A percentile compares a stretch with the other conserved stretches of the same genome.
Evolutionary conservation across 352 stramenopile genomes (phyloP).

Genomic region (Phytopythium oedochilum): DNA sequence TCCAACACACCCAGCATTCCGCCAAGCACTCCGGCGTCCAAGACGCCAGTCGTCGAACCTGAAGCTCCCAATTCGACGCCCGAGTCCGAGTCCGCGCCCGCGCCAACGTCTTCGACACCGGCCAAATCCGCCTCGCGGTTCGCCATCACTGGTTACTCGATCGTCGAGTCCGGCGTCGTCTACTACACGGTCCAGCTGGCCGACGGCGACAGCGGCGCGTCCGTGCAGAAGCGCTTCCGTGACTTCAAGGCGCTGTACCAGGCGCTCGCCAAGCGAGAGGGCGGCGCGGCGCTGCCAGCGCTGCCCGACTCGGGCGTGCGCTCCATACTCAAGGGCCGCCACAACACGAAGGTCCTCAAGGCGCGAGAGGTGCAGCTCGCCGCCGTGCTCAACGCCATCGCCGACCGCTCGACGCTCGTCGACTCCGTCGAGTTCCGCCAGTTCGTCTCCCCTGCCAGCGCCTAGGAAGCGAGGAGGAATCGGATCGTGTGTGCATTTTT

Average conservation of each 20-base stretch:
- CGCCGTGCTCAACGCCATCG: slow-evolving; percentile 66
- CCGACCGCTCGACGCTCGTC: slow-evolving; percentile 33
- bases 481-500: no score
- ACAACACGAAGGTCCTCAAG: slow-evolving; percentile 54
- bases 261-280: slow-evolving; percentile 17
- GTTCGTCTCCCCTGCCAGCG: slow-evolving; percentile 28
- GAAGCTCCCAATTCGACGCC: background rate
- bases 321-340: slow-evolving; percentile 50
- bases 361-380: slow-evolving; percentile 59
- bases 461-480: background rate
- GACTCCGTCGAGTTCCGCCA: slow-evolving; percentile 49
- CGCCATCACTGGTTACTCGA: slow-evolving; percentile 43
- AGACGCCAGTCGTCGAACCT: background rate
- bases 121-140: background rate
- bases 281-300: slow-evolving; percentile 24
- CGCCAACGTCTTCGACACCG: no score
- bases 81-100: no score
- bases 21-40: background rate
- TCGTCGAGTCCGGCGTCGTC: slow-evolving; percentile 60
- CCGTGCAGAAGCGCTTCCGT: slow-evolving; percentile 72
- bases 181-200: slow-evolving; percentile 58
- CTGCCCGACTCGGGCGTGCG: slow-evolving; percentile 44
- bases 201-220: slow-evolving; percentile 14
- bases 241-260: slow-evolving; percentile 77
- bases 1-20: background rate